Base-by-base conservation (phyloP, 2,329 filamentous ascomycete species). In the Nothopassalora personata region DNA sequence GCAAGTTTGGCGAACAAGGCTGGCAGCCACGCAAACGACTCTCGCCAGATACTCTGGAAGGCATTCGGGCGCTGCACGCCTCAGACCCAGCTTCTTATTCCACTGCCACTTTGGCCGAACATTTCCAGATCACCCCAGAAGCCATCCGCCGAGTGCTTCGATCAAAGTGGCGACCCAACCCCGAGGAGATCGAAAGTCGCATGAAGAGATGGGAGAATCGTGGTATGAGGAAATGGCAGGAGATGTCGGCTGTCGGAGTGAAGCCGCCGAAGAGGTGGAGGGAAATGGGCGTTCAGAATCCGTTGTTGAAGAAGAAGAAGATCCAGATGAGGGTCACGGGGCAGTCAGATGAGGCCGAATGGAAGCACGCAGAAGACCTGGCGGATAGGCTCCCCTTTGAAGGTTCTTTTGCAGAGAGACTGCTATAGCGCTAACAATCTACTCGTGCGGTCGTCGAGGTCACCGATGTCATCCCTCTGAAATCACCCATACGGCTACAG, bases 31-130 rank as follows among this genome's bases (percentile, higher is more conserved):
- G 83, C 52, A 97, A 96, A 74, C 87, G 87, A 59, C 81, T 99
- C 9, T 97, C 94, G 0, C 94, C 94, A 0, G 93, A 97, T 73
- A 91, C 92, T 0, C 79, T 97, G 33, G 87, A 89, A n/a, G 92
- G 91, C 46, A 96, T 99, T 66, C 86, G 91, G 46, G 87, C 89
- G 19, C 79, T 99, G 34, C 85, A 97, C 73, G 78, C 82, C 28
- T 86, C 91, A 66, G 87, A 91, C 63, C 91, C 93, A 0, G 81
- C 88, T 2, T 80, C 82, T 58, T 97, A 91, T 76, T 89, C 87
- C 4, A 95, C 89, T 0, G 74, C 81, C 15, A 81, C 85, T 34
- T 84, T 97, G 13, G 85, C 93, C 0, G 71, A 85, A 1, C 85
- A 91, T 66, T 99, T 97, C 75, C 81, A 91, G 72, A 80, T 97